A percentile compares a stretch with the other conserved stretches of the same genome.
Conservation (phyloP, 371 early-diverging fungal species). For the Circinella minor region DNA sequence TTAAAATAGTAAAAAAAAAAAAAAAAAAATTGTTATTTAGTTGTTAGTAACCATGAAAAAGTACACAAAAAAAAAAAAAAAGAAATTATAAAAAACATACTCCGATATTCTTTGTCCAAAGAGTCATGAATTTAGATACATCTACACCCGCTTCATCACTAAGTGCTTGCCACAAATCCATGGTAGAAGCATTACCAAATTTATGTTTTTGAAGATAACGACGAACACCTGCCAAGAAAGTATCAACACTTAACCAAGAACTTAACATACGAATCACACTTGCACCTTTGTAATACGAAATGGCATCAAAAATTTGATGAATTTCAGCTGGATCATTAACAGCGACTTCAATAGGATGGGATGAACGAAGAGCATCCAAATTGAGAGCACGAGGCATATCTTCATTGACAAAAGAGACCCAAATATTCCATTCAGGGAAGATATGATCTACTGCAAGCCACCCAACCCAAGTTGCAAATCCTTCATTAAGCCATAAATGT, state of each 20-base stretch:
- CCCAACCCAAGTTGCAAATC: conserved; percentile 94
- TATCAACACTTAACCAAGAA: conserved; percentile 61
- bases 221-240: conserved; percentile 74
- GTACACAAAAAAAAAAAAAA: no score
- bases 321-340: conserved; percentile 80
- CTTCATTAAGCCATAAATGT: conserved; percentile 95
- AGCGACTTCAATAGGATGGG: conserved; percentile 88
- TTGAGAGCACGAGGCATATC: conserved; percentile 75
- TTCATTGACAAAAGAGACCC: conserved; percentile 79
- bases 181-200: conserved; percentile 81
- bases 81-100: conserved; percentile 41
- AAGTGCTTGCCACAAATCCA: conserved; percentile 85
- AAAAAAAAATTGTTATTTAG: background rate
- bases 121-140: conserved; percentile 76
- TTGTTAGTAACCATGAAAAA: no score
- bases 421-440: conserved; percentile 81
- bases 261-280: conserved; percentile 91
- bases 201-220: conserved; percentile 79
- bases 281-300: conserved; percentile 90
- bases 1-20: background rate
- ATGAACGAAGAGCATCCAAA: conserved; percentile 78
- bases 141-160: conserved; percentile 70
- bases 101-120: conserved; percentile 86
- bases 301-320: conserved; percentile 79
- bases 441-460: conserved; percentile 80